phyloP scores from a whole-genome alignment of 139 green algal species.

The Ettlia oleoabundans region DNA sequence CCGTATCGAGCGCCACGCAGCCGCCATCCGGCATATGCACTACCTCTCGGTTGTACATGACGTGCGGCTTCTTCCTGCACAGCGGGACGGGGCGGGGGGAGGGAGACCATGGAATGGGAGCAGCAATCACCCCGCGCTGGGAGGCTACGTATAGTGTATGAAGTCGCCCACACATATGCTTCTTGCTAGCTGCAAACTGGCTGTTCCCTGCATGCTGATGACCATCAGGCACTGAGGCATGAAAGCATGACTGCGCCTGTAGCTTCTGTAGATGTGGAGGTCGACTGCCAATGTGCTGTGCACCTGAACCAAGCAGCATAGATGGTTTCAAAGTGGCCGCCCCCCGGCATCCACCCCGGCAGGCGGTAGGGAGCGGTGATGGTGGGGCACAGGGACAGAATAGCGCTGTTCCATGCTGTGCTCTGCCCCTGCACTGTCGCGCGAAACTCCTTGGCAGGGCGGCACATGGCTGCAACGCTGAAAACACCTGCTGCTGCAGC shows the following conservation, averaged over 20 bases:
- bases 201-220: no score
- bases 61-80: constrained; percentile 42
- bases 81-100: background rate
- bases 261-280: no score
- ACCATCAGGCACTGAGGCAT: no score
- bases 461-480: background rate
- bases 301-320: constrained; percentile 75
- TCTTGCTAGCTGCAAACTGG: no score
- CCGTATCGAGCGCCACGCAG: constrained; percentile 86
- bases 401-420: constrained; percentile 40
- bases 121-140: no score
- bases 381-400: constrained; percentile 40
- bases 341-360: background rate
- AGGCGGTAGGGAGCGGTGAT: constrained; percentile 42
- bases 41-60: constrained; percentile 79
- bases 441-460: background rate
- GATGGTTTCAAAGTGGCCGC: constrained; percentile 83
- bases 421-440: constrained; percentile 12
- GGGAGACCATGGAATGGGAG: background rate
- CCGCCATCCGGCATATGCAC: constrained; percentile 83
- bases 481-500: background rate
- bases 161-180: no score
- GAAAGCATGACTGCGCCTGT: no score
- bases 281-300: background rate
- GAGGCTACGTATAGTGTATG: no score